These are phyloP conservation scores for Lentinula edodes DNA, from an alignment of 768 basidiomycete species.

Conservation along the genomic window DNA sequence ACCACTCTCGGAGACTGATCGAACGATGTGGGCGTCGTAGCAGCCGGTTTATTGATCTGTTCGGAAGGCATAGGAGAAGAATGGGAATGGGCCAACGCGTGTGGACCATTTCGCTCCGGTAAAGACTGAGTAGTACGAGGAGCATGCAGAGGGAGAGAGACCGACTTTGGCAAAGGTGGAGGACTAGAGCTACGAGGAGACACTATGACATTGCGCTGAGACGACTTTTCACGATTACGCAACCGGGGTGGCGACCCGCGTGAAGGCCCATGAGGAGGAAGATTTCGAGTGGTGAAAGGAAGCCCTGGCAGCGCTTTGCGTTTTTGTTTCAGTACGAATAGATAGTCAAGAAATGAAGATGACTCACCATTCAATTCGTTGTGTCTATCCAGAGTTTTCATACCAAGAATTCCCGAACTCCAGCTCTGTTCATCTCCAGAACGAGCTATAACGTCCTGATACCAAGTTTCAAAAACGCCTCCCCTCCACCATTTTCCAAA, in stretches of 20 bases:
- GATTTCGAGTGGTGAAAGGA: constrained; percentile 44
- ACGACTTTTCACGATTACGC: constrained; percentile 52
- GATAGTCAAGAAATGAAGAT: constrained; percentile 1
- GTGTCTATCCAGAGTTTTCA: constrained; percentile 69
- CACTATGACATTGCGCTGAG: constrained; percentile 29
- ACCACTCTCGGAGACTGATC: constrained; percentile 68
- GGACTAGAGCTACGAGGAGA: constrained; percentile 64
- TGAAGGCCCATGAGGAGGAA: constrained; percentile 34
- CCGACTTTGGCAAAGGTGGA: constrained; percentile 81
- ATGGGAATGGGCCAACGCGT: constrained; percentile 20
- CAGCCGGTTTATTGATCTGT: constrained; percentile 16
- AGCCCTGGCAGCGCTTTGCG: constrained; percentile 30
- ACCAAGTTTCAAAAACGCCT: constrained; percentile 77
- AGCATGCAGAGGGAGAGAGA: constrained; percentile 70
- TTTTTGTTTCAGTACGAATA: constrained; percentile 5
- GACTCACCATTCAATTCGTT: constrained; percentile 60
- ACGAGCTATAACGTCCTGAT: constrained; percentile 58
- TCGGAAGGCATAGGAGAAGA: constrained; percentile 7
- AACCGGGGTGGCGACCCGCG: constrained; percentile 51
- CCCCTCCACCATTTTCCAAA: constrained; percentile 92
- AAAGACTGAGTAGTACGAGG: constrained; percentile 33
- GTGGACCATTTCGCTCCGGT: constrained; percentile 24
- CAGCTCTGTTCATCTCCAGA: constrained; percentile 68
- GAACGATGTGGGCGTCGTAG: constrained; percentile 34
- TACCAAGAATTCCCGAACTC: constrained; percentile 71